Percentiles rank a stretch among this genome's conserved stretches.
These are phyloP conservation scores for Acidomyces sp. DNA, from an alignment of 495 filamentous ascomycete species.

Conservation along the genomic window DNA sequence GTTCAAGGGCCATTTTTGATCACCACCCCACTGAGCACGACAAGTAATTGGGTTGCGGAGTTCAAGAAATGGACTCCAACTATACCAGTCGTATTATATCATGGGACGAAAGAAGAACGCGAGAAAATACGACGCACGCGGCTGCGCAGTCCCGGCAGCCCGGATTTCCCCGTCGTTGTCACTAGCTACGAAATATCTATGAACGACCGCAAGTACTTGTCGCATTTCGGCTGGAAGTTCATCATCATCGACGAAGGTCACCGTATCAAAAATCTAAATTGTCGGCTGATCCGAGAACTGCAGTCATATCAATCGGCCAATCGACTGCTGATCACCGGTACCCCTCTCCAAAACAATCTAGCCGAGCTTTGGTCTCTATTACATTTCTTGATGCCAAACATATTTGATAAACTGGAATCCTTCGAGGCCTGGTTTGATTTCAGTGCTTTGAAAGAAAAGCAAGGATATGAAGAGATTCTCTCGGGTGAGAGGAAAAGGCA, in stretches of 20 bases:
- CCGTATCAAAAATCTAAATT: slow-evolving; percentile 93
- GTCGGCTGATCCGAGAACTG: slow-evolving; percentile 75
- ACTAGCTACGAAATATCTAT: slow-evolving; percentile 94
- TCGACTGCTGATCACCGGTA: slow-evolving; percentile 84
- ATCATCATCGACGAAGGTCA: slow-evolving; percentile 98
- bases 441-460: slow-evolving; percentile 64
- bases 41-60: slow-evolving; percentile 95
- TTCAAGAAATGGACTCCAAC: slow-evolving; percentile 78
- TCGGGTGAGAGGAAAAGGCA: slow-evolving; percentile 67
- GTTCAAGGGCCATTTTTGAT: slow-evolving; percentile 82
- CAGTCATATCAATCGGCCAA: slow-evolving; percentile 80
- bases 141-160: slow-evolving; percentile 44
- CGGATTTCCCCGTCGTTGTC: slow-evolving; percentile 76
- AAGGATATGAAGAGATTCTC: slow-evolving; percentile 55
- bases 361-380: slow-evolving; percentile 90
- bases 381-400: slow-evolving; percentile 82
- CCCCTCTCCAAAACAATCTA: slow-evolving; percentile 90
- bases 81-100: slow-evolving; percentile 80
- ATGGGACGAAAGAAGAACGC: slow-evolving; percentile 64
- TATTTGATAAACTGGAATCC: slow-evolving; percentile 76
- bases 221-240: slow-evolving; percentile 82
- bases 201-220: slow-evolving; percentile 67
- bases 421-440: slow-evolving; percentile 98
- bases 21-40: slow-evolving; percentile 75
- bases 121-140: slow-evolving; percentile 55